These are phyloP conservation scores for Colletotrichum agaves DNA, from an alignment of 2,329 filamentous ascomycete genomes.

Conservation along the genomic window DNA sequence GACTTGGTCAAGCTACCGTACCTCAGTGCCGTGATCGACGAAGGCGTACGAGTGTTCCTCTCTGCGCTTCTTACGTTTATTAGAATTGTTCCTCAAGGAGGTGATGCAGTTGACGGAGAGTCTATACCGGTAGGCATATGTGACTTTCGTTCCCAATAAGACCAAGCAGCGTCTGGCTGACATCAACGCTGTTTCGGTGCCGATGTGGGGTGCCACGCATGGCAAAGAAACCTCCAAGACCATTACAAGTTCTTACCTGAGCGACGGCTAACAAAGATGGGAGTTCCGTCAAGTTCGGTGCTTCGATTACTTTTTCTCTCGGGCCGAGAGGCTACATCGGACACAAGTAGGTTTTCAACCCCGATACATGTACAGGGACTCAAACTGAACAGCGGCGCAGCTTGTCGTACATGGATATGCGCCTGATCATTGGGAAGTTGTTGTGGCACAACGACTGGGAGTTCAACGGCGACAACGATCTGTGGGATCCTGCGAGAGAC, in stretches of 20 bases:
- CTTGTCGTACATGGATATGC: neutral
- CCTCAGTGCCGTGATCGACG: conserved; percentile 49
- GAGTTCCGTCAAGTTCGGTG: neutral
- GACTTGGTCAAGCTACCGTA: conserved; percentile 50
- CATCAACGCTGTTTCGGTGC: conserved; percentile 9
- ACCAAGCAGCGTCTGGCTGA: neutral
- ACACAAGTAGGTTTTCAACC: neutral
- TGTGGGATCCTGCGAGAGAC: neutral
- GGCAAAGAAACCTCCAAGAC: conserved; percentile 43
- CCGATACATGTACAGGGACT: accelerated
- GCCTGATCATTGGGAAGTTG: neutral
- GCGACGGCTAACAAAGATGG: neutral
- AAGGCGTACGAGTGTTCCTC: conserved; percentile 46
- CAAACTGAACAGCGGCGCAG: neutral
- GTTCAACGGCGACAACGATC: neutral
- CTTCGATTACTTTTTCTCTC: neutral
- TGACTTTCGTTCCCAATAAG: too few species aligned
- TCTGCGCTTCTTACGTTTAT: conserved; percentile 16
- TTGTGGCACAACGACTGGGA: neutral
- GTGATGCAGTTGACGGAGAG: neutral
- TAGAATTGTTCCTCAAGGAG: conserved; percentile 1
- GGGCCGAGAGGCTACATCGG: neutral
- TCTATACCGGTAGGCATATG: neutral
- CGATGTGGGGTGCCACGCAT: conserved; percentile 27
- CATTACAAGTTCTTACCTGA: conserved; percentile 46